phyloP scores from a whole-genome alignment of 108 stramenopile species.

The Aurantiochytrium sp. region DNA sequence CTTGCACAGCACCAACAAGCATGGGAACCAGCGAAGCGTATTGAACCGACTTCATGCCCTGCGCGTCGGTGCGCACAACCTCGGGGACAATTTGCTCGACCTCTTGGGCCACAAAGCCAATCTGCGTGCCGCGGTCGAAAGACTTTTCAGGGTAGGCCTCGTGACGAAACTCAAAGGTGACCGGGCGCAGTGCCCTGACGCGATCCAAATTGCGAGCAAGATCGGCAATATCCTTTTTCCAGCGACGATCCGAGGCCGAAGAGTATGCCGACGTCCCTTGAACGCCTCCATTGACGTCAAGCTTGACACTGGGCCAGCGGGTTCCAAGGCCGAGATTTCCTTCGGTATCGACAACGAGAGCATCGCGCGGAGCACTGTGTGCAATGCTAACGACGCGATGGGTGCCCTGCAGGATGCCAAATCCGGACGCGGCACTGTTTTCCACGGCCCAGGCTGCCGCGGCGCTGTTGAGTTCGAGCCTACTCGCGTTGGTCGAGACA shows the following conservation, averaged over 20 bases:
- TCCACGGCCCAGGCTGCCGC: not conserved
- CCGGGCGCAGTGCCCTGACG: not conserved
- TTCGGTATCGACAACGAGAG: not conserved
- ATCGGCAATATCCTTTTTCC: not conserved
- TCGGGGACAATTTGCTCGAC: not conserved
- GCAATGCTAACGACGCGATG: not conserved
- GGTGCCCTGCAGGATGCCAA: not conserved
- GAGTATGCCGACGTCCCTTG: constrained; percentile 9
- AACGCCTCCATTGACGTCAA: constrained; percentile 12
- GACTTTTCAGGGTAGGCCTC: not conserved
- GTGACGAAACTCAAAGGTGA: not conserved
- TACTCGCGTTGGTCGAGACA: not conserved
- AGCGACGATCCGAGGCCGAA: not conserved
- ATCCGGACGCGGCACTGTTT: not conserved
- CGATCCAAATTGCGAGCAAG: not conserved
- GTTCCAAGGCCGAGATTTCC: not conserved
- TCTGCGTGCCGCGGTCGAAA: not conserved
- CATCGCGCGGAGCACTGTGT: not conserved
- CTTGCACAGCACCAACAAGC: not conserved
- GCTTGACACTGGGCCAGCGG: not conserved
- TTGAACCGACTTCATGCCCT: constrained; percentile 13
- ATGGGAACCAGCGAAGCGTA: not conserved
- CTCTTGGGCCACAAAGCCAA: constrained; percentile 9
- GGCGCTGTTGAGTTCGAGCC: not conserved
- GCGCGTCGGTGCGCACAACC: not conserved